Evolutionary conservation across 2,329 filamentous ascomycete species (phyloP).

Genomic region (Arthrobotrys sinensis): DNA sequence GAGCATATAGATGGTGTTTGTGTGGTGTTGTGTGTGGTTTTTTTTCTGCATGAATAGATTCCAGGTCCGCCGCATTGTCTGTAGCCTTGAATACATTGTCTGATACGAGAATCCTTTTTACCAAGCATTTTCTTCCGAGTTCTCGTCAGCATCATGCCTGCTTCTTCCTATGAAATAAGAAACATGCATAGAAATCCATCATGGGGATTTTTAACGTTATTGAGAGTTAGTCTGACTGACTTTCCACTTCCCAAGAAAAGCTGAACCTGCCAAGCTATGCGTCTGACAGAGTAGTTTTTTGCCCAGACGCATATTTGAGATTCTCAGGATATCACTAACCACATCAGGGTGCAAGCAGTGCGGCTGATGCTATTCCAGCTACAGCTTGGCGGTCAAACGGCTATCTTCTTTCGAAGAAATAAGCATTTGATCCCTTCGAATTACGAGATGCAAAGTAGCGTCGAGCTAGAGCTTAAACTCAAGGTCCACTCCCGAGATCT

Average conservation of each 20-base stretch:
- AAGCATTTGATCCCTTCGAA: slow-evolving; percentile 41
- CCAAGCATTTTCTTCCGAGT: slow-evolving; percentile 22
- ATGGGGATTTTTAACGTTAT: slow-evolving; percentile 57
- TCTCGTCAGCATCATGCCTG: slow-evolving; percentile 42
- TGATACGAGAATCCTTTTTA: slow-evolving; percentile 20
- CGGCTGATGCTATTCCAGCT: slow-evolving; percentile 54
- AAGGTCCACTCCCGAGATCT: background rate
- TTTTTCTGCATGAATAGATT: slow-evolving; percentile 15
- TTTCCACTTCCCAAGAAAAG: slow-evolving; percentile 56
- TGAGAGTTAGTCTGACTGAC: slow-evolving; percentile 47
- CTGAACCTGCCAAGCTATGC: slow-evolving; percentile 56
- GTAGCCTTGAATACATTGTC: background rate
- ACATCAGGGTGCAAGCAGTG: slow-evolving; percentile 54
- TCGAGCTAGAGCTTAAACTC: background rate
- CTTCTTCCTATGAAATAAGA: slow-evolving; percentile 10
- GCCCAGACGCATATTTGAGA: slow-evolving; percentile 53
- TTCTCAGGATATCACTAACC: slow-evolving; percentile 57
- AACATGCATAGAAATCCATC: slow-evolving; percentile 32
- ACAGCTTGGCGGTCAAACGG: slow-evolving; percentile 47
- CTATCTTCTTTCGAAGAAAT: slow-evolving; percentile 44
- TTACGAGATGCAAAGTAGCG: slow-evolving; percentile 8
- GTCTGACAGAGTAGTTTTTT: slow-evolving; percentile 43
- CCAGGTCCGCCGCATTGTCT: background rate
- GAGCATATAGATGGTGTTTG: background rate
- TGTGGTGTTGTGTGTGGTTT: slow-evolving; percentile 36